These are phyloP conservation scores for Blastomyces parvus DNA, from an alignment of 2,329 filamentous ascomycete genomes.

Conservation along the genomic window DNA sequence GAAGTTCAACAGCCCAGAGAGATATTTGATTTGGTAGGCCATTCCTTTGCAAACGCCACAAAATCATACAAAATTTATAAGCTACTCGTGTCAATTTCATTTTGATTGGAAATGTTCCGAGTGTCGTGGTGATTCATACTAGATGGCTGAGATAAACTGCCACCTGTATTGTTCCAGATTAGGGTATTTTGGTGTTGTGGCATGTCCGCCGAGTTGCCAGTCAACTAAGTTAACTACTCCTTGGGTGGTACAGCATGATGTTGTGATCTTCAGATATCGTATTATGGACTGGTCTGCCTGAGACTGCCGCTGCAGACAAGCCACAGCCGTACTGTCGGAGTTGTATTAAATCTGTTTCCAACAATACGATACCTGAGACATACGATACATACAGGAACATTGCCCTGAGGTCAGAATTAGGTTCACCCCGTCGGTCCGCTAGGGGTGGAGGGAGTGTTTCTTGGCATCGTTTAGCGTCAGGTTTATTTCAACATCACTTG, in stretches of 20 bases:
- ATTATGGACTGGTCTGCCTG: too few relatives aligned
- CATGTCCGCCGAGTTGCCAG: background rate
- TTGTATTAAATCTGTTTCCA: too few relatives aligned
- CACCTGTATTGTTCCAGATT: background rate
- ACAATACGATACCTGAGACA: too few relatives aligned
- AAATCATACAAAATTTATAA: background rate
- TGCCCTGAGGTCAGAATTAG: background rate
- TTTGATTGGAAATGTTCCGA: background rate
- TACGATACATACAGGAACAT: too few relatives aligned
- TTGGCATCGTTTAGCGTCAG: background rate
- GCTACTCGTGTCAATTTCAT: background rate
- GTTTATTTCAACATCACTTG: background rate
- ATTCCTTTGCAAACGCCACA: background rate
- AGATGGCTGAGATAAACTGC: background rate
- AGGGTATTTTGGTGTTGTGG: background rate
- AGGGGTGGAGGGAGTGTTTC: background rate
- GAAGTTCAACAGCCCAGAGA: background rate
- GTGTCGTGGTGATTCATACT: background rate
- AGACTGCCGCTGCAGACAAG: too few relatives aligned
- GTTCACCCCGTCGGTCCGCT: background rate
- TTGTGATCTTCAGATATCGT: background rate
- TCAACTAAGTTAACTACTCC: background rate
- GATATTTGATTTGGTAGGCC: background rate
- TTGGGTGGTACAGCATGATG: background rate
- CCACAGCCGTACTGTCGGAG: background rate